Conservation (phyloP, 2,329 filamentous ascomycete species). For the Monosporascus sp. region DNA sequence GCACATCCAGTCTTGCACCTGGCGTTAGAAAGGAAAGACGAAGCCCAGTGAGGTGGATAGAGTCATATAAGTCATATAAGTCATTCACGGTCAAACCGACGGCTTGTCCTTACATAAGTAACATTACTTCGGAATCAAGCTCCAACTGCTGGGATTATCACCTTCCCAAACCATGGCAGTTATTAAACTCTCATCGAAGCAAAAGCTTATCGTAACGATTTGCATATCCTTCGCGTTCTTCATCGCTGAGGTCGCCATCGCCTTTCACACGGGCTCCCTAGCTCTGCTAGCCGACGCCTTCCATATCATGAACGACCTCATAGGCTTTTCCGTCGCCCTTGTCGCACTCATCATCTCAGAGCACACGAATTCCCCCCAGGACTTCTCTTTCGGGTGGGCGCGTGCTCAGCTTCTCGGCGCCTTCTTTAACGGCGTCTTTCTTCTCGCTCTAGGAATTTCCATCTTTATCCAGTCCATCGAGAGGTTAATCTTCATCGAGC, state of each 20-base stretch:
- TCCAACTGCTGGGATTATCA: not conserved
- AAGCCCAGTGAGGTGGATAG: too few species aligned
- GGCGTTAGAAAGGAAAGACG: too few species aligned
- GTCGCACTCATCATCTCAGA: conserved; percentile 57
- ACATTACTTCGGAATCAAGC: too few species aligned
- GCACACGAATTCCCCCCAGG: conserved; percentile 48
- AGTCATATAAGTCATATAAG: too few species aligned
- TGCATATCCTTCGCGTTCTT: conserved; percentile 47
- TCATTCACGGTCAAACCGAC: too few species aligned
- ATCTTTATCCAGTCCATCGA: conserved; percentile 71
- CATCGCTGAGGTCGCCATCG: conserved; percentile 41
- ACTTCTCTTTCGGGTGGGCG: conserved; percentile 71
- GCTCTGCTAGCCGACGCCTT: conserved; percentile 74
- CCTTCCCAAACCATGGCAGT: conserved; percentile 24
- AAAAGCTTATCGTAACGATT: conserved; percentile 43
- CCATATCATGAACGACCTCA: conserved; percentile 69
- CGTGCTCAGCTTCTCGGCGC: conserved; percentile 67
- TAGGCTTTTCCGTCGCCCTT: conserved; percentile 64
- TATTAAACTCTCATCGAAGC: conserved; percentile 34
- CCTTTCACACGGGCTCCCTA: conserved; percentile 57
- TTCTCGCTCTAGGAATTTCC: conserved; percentile 66
- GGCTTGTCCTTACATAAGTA: too few species aligned
- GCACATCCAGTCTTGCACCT: too few species aligned
- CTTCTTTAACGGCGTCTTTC: conserved; percentile 76
- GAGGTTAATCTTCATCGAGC: conserved; percentile 55